Evolutionary conservation across 202 grass and related monocot genomes (phyloP).

Genomic region (Saccharum hybrid): DNA sequence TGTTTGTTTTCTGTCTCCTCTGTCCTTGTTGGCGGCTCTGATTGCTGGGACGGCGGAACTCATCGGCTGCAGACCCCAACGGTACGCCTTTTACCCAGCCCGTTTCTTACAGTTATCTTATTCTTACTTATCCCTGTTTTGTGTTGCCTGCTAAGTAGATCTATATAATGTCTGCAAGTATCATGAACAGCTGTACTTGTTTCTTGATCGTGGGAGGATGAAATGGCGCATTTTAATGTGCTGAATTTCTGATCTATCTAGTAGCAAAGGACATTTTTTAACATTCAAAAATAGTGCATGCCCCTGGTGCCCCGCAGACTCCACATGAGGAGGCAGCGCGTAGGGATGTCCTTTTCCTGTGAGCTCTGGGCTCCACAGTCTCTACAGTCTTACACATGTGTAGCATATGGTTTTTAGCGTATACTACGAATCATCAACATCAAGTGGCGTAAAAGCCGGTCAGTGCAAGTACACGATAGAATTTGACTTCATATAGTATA

Average conservation of each 20-base stretch:
- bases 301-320: not conserved
- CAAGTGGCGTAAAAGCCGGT: no score
- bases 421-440: no score
- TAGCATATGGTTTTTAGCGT: not conserved
- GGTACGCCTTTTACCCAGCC: constrained; percentile 44
- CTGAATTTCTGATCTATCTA: not conserved
- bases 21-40: constrained; percentile 10
- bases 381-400: not conserved
- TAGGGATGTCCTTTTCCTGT: not conserved
- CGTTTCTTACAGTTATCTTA: constrained; percentile 21
- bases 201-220: not conserved
- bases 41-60: constrained; percentile 40
- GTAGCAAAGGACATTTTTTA: not conserved
- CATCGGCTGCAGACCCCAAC: constrained; percentile 53
- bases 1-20: not conserved
- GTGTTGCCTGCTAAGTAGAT: not conserved
- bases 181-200: constrained; percentile 3
- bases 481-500: no score
- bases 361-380: not conserved
- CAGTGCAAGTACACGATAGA: no score
- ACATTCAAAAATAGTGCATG: constrained; percentile 25
- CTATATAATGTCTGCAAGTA: constrained; percentile 2
- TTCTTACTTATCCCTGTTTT: not conserved
- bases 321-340: no score
- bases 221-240: not conserved